Conservation (phyloP, 805 yeast species). For the Hanseniaspora lachancei region DNA sequence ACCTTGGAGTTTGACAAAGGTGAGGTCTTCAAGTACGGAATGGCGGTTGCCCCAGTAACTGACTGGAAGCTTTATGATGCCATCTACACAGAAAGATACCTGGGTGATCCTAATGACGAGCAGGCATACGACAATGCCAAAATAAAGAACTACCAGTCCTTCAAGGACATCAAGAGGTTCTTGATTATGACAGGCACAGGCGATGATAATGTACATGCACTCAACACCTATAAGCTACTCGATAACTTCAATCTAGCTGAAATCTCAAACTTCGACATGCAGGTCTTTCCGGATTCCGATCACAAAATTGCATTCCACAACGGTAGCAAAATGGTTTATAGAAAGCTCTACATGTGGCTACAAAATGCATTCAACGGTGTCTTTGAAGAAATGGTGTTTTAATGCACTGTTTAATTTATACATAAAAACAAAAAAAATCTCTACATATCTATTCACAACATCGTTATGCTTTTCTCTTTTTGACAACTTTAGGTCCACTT, state of each 20-base stretch:
- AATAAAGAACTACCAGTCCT: conserved; percentile 31
- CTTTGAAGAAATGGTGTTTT: conserved; percentile 17
- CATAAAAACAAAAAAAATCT: background rate
- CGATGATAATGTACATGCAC: conserved; percentile 73
- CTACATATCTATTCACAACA: background rate
- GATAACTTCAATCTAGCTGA: conserved; percentile 41
- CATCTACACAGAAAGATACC: conserved; percentile 65
- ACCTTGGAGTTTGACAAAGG: conserved; percentile 58
- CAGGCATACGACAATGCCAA: conserved; percentile 39
- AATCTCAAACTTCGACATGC: conserved; percentile 72
- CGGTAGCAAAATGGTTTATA: conserved; percentile 61
- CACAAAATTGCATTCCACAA: conserved; percentile 72
- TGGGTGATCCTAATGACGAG: conserved; percentile 37
- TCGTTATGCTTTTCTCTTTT: conserved; percentile 17
- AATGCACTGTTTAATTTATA: background rate
- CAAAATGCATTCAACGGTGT: conserved; percentile 39
- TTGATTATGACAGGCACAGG: conserved; percentile 71
- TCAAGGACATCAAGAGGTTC: conserved; percentile 42
- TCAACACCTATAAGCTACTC: conserved; percentile 48
- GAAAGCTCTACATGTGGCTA: conserved; percentile 59
- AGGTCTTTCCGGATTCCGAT: conserved; percentile 84
- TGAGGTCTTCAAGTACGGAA: conserved; percentile 54
- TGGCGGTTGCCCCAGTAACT: conserved; percentile 79
- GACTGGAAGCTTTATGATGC: conserved; percentile 66
- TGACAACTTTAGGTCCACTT: conserved; percentile 14